Evolutionary conservation across 805 yeast species (phyloP).

Genomic region (Zygoascus biomembranicola): DNA sequence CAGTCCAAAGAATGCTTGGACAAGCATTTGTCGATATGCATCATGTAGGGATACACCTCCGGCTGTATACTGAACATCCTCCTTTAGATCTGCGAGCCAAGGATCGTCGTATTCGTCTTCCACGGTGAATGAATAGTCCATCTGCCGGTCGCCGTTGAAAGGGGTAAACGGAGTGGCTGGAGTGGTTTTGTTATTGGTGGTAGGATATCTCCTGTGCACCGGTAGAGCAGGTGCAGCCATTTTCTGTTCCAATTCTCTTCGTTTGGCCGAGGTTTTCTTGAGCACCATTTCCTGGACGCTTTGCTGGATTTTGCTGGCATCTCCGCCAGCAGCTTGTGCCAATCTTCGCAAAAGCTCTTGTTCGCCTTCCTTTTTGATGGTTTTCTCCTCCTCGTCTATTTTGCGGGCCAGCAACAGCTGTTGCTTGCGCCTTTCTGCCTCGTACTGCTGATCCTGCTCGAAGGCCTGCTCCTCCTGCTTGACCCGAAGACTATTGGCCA

Average conservation of each 20-base stretch:
- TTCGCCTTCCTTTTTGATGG: conserved; percentile 35
- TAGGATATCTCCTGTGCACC: not conserved
- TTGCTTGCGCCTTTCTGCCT: conserved; percentile 52
- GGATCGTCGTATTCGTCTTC: conserved; percentile 53
- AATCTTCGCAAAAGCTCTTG: conserved; percentile 49
- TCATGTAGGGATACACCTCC: conserved; percentile 72
- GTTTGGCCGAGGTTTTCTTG: conserved; percentile 6
- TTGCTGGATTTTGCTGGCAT: conserved; percentile 42
- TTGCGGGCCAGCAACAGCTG: conserved; percentile 50
- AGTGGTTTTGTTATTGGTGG: not conserved
- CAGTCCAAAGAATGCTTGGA: conserved; percentile 85
- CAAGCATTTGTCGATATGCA: conserved; percentile 68
- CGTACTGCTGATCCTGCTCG: conserved; percentile 55
- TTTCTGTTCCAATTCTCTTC: conserved; percentile 21
- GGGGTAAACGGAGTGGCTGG: conserved; percentile 75
- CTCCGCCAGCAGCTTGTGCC: conserved; percentile 33
- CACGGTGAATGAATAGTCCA: conserved; percentile 42
- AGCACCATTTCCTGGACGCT: conserved; percentile 22
- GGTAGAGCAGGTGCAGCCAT: conserved; percentile 2
- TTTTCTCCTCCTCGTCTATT: conserved; percentile 48
- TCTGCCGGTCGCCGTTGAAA: conserved; percentile 79
- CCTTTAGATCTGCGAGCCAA: conserved; percentile 42
- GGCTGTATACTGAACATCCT: conserved; percentile 63
- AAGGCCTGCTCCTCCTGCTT: conserved; percentile 64
- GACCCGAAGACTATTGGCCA: conserved; percentile 65